Conservation (phyloP, 148 eudicot species). For the Drosera capensis region DNA sequence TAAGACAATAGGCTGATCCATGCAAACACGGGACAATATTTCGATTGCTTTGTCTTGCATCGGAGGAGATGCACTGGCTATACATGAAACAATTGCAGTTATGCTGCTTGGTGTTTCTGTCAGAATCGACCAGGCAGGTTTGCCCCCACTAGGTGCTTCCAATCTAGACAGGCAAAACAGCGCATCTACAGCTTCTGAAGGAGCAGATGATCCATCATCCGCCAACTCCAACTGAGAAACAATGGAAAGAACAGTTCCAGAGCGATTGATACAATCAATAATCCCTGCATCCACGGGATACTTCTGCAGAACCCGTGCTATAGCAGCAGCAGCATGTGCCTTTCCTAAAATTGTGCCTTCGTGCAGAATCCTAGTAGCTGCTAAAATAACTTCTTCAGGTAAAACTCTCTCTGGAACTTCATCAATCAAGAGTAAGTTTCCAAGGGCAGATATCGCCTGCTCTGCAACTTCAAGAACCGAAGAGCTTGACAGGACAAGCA, state of each 20-base stretch:
- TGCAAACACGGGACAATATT: conserved; percentile 65
- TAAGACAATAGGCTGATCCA: conserved; percentile 42
- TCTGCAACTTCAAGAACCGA: conserved; percentile 72
- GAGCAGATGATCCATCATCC: conserved; percentile 37
- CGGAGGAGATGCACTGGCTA: conserved; percentile 42
- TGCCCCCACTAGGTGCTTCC: conserved; percentile 35
- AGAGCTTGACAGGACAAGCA: conserved; percentile 59
- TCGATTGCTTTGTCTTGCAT: conserved; percentile 90
- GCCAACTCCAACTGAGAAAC: conserved; percentile 63
- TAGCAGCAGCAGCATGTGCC: conserved; percentile 89
- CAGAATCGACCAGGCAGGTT: conserved; percentile 72
- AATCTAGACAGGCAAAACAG: conserved; percentile 62
- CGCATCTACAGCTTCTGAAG: conserved; percentile 82
- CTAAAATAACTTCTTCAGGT: conserved; percentile 70
- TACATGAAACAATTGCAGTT: conserved; percentile 61
- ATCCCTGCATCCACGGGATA: conserved; percentile 47
- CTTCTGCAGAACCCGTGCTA: conserved; percentile 61
- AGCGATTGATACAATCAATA: conserved; percentile 60
- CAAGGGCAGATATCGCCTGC: conserved; percentile 83
- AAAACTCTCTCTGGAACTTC: conserved; percentile 51
- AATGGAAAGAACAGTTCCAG: conserved; percentile 74
- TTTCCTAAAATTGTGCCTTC: conserved; percentile 66
- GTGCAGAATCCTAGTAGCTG: conserved; percentile 75
- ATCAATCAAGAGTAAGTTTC: conserved; percentile 66
- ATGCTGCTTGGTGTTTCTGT: conserved; percentile 61